Base-by-base conservation (phyloP, 495 filamentous ascomycete genomes). In the Entonaema liquescens region DNA sequence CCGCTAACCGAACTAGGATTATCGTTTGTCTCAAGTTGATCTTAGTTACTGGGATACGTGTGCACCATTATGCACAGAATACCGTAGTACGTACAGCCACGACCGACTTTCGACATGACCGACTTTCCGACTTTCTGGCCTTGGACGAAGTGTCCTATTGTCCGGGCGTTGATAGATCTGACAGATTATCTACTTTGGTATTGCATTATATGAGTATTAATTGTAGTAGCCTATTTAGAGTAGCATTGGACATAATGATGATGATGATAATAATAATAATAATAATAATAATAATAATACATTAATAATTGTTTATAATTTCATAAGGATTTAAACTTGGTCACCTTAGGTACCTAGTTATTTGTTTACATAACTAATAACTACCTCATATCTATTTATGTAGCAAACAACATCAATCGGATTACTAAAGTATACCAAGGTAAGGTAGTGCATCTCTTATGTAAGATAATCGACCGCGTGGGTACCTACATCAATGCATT, bases 21-120 rank as follows among this genome's bases (percentile, higher is more conserved):
- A 58, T 23, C 44, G 8, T 33, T 62, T 58, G 62, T 66, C 62
- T 60, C 49, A 71, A 53, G 49, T 53, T 53, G 49, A 29, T 28
- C 42, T 53, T 53, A 53, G 49, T 26, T 53, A 53, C 26, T 28
- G 28, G 28, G 23, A 53, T 29, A 53, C 50, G 23, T 53, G 50
- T 53, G 50, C 50, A 53, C 25, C 50, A 53, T 53, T 29, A 53
- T 53, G 50, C 50, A 53, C 50, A 47, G n/a, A 47, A 47, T 47
- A 47, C 42, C 21, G 42, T 47, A 53, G 23, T 29, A 53, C 50
- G 28, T 53, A 29, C 50, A 53, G 23, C 23, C 50, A 29, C 17
- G 47, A 40, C 38, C 38, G 35, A 36, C 35, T 36, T 36, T 36
- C 35, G 36, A 38, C 35, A 36, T 44, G 40, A 44, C 40, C 40